These are phyloP conservation scores for Eucalyptus microcorys DNA, from an alignment of 345 rosid species.

Conservation along the genomic window DNA sequence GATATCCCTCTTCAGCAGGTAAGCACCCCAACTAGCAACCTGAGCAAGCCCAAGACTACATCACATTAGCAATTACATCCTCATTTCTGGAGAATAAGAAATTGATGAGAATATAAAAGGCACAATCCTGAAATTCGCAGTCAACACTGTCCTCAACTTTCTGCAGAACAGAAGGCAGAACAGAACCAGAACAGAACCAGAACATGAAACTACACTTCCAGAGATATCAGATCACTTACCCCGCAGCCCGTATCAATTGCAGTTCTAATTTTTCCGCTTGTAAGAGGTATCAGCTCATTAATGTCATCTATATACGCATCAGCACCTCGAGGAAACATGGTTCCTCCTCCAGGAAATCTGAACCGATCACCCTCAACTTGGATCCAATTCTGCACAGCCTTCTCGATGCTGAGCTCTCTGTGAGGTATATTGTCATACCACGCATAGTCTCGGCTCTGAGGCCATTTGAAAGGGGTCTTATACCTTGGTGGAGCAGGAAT, in stretches of 20 bases:
- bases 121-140: background rate
- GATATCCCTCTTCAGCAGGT: conserved; percentile 72
- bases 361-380: conserved; percentile 86
- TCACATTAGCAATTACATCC: background rate
- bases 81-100: background rate
- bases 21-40: conserved; percentile 99
- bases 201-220: background rate
- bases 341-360: conserved; percentile 97
- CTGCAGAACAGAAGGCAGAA: background rate
- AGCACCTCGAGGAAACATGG: conserved; percentile 92
- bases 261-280: conserved; percentile 65
- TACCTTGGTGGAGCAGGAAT: conserved; percentile 95
- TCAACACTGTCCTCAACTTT: background rate
- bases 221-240: conserved; percentile 30
- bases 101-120: background rate
- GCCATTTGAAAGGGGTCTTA: conserved; percentile 96
- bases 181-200: background rate
- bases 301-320: conserved; percentile 92
- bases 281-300: conserved; percentile 61
- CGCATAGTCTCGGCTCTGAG: conserved; percentile 89
- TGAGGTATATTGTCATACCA: conserved; percentile 98
- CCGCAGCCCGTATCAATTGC: conserved; percentile 98
- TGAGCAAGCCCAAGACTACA: background rate
- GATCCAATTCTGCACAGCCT: conserved; percentile 97
- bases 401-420: conserved; percentile 86